Percentiles rank a stretch among this genome's conserved stretches.
phyloP scores from a whole-genome alignment of 2,329 filamentous ascomycete species.

The Domatiomyces catenatus region DNA sequence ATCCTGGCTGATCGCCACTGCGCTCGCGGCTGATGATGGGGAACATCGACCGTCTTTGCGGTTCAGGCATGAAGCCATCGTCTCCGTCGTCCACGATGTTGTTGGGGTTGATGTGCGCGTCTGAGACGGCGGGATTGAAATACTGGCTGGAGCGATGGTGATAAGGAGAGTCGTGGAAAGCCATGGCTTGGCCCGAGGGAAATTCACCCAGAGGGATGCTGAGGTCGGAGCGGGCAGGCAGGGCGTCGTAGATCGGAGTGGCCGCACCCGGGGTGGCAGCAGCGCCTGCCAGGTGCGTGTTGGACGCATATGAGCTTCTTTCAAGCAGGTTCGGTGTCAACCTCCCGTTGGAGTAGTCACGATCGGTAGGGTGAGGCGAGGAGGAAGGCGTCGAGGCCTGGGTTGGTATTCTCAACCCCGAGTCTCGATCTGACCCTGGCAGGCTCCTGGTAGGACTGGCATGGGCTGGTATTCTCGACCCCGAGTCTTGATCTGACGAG shows the following conservation, averaged over 20 bases:
- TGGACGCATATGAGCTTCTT: slow-evolving; percentile 11
- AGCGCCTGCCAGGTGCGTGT: slow-evolving; percentile 13
- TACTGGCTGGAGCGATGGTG: slow-evolving; percentile 37
- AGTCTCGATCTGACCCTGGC: slow-evolving; percentile 2
- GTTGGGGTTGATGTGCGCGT: slow-evolving; percentile 44
- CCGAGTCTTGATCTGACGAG: background rate
- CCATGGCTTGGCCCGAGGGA: slow-evolving; percentile 21
- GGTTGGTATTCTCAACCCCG: background rate
- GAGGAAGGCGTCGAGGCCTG: background rate
- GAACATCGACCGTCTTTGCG: slow-evolving; percentile 44
- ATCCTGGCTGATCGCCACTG: slow-evolving; percentile 20
- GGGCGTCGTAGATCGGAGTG: slow-evolving; percentile 19
- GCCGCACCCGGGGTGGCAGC: slow-evolving; percentile 15
- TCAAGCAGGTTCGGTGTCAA: slow-evolving; percentile 8
- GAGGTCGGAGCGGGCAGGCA: slow-evolving; percentile 27
- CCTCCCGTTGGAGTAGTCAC: slow-evolving; percentile 1
- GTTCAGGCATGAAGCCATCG: slow-evolving; percentile 52
- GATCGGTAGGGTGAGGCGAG: slow-evolving; percentile 5
- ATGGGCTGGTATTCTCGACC: slow-evolving; percentile 5
- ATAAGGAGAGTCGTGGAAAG: slow-evolving; percentile 49
- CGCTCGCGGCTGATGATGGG: slow-evolving; percentile 38
- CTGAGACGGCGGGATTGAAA: slow-evolving; percentile 37
- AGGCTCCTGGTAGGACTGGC: slow-evolving; percentile 15
- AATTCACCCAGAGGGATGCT: slow-evolving; percentile 36
- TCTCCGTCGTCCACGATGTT: slow-evolving; percentile 78